Base-by-base conservation (phyloP, 2,329 filamentous ascomycete genomes). In the Macrophomina pseudophaseolina region DNA sequence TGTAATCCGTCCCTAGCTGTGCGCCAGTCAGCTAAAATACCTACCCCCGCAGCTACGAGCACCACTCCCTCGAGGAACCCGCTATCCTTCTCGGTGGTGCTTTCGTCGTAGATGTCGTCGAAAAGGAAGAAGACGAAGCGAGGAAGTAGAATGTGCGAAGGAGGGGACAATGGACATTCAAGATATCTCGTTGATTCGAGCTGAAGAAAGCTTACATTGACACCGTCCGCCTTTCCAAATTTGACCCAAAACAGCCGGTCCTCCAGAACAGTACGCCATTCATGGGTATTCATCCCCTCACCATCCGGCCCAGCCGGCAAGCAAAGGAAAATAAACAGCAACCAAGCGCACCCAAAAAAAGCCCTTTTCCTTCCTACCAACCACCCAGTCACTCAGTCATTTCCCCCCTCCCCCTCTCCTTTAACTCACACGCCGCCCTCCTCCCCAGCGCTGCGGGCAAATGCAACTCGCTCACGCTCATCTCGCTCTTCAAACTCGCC, bases 11-110 rank as follows among this genome's bases (percentile, higher is more conserved):
- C 28, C 48, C n/a, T 30, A 5, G 16, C 51, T 42, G 38, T 48
- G 28, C 28, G 33, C 56, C 35, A 4, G 9, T 30, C 16, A 42
- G 32, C 7, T 16, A 42, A 32, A 2, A 23, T 68, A 23, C 42
- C 32, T 16, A 18, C 8, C 4, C 46, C 23, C 3, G 28, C 59
- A 79, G 81, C 69, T 84, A 85, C 70, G 83, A 85, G 70, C 83
- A 85, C 72, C 76, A 82, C 66, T 80, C 70, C 60, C 71, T 85
- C 53, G 74, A 83, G 2, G 83, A 85, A 74, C 83, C 83, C 52
- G 83, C 83, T 5, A 85, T 85, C 59, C 70, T 85, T 69, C 72
- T 85, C 23, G 83, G 83, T 30, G 82, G 83, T 64, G 82, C 81
- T 3, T 85, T 85, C 70, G 82, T 84, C 72, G 80, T 81, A 5